Evolutionary conservation across 2,329 filamentous ascomycete genomes (phyloP), one percentile per base, ranked within the genome.

Genomic region (Venturia aucupariae): DNA sequence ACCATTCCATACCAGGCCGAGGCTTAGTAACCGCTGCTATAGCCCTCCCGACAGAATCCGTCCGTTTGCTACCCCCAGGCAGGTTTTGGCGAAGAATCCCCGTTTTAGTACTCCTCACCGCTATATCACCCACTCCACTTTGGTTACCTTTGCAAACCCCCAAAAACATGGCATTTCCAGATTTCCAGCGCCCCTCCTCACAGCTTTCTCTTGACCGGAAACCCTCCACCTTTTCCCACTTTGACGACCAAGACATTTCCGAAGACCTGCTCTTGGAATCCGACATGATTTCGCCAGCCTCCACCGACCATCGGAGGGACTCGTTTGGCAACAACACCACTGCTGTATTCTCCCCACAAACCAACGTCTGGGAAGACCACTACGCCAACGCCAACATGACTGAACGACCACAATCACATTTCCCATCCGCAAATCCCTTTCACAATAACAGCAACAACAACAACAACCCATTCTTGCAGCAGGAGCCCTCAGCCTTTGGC

Each of bases 381-480:
- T 74, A 44, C 68, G 71, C 69, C 76, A 78, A 70, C 76, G 76
- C 75, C 55, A 68, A 75, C 57, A 55, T 62, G 30, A 24, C 61
- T n/a, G 64, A 63, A 59, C 64, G 72, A 68, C 68, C 75, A 71
- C 72, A 79, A 82, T 65, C 46, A 3, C 46, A 51, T 27, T 73
- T 80, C 65, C 77, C 82, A 73, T 77, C 82, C 69, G 72, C 75
- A 69, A 62, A 61, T 61, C 72, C 64, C 35, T 42, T 60, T 55
- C 71, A 81, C 68, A 75, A 76, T 69, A 80, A 76, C 72, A 79
- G 79, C 77, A 75, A 76, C 69, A 80, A 76, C 72, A 75, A 76
- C 69, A 80, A 76, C 72, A 79, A 79, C 77, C 85, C 85, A 61
- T 92, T 89, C 78, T 82, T 87, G 77, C 84, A 85, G 66, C 79